Evolutionary conservation across 2,329 filamentous ascomycete species (phyloP), one percentile per base, ranked within the genome.

Genomic region (Fragosphaeria purpurea): DNA sequence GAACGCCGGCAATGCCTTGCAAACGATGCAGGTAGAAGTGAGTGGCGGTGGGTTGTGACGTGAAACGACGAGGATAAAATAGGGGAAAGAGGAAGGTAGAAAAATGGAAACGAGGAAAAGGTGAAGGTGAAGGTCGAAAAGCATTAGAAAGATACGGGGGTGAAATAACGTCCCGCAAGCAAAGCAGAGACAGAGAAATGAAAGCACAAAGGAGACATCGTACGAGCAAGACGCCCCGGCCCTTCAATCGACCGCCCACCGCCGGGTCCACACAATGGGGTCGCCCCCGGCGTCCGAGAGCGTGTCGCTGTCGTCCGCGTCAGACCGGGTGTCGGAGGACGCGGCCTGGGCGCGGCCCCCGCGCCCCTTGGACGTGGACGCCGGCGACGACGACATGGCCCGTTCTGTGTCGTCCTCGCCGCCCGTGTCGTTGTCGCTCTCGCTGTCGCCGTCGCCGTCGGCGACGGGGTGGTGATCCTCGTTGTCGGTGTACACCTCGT

Each of bases 211-310:
- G 30, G 44, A 37, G 38, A 41, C 31, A n/a, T 10, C 4, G 32
- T 11, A 30, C 4, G 5, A 47, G 44, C 31, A 31, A 30, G 4
- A 7, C 30, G 38, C 32, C 37, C n/a, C 4, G 10, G 4, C 22
- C 22, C 22, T 22, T 50, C 44, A 54, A 41, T 57, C 54, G n/a
- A 53, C 48, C 13, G 53, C 52, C 51, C 51, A 53, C 33, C 54
- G 56, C 38, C 54, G 56, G 4, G 50, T 56, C 50, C 54, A 57
- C 11, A 56, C 52, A 33, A 48, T 44, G 30, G 50, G 50, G 9
- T 56, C 51, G 32, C 49, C 52, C 6, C 49, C 52, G 4, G 50
- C 42, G 13, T 56, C 55, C 1, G 53, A 52, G 7, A 55, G 46
- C n/a, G 53, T 48, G 39, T 52, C 50, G 33, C 38, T 43, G 34